Evolutionary conservation across 257 asterid species (phyloP).

Genomic region (Paulownia fortunei): DNA sequence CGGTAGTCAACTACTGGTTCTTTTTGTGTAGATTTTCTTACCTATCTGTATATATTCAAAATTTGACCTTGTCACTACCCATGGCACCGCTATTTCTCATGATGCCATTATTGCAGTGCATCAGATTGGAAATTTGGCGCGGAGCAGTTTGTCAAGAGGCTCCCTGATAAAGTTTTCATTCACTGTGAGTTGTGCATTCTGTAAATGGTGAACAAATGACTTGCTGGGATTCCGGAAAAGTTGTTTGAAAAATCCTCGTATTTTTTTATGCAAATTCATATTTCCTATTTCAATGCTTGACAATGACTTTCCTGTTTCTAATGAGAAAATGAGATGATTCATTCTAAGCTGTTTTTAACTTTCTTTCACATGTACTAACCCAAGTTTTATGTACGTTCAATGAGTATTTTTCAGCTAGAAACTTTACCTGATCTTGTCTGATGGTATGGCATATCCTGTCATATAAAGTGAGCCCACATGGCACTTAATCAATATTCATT

Average conservation of each 20-base stretch:
- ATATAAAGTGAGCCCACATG: background rate
- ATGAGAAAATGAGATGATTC: background rate
- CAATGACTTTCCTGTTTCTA: background rate
- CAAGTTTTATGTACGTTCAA: background rate
- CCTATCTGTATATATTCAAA: background rate
- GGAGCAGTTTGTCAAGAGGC: conserved; percentile 64
- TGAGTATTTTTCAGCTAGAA: background rate
- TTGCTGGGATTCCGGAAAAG: background rate
- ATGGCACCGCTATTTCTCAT: background rate
- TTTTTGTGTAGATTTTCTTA: background rate
- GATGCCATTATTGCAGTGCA: conserved; percentile 50
- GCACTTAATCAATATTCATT: background rate
- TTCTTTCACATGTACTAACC: background rate
- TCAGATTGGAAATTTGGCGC: conserved; percentile 79
- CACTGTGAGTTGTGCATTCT: conserved; percentile 60
- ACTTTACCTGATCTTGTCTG: background rate
- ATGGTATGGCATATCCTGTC: background rate
- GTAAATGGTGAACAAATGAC: background rate
- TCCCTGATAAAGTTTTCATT: conserved; percentile 71
- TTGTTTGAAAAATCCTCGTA: background rate
- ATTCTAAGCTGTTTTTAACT: background rate
- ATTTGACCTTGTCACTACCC: background rate
- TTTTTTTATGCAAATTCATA: background rate
- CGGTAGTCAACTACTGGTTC: background rate
- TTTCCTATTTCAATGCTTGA: background rate